Base-by-base conservation (phyloP, 805 yeast species). In the Saturnispora sanitii region DNA sequence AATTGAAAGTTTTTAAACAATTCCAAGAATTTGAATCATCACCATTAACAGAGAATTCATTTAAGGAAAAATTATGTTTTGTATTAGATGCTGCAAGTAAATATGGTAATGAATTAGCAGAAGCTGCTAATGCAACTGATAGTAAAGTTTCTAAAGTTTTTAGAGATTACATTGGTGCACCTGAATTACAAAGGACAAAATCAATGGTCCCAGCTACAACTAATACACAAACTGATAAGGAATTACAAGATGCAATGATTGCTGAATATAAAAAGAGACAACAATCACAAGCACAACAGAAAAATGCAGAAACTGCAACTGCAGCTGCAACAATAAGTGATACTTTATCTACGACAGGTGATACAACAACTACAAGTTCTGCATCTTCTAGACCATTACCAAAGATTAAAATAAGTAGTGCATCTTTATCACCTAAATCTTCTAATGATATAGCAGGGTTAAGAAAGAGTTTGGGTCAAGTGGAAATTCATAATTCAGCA, bases 161-260 rank as follows among this genome's bases (percentile, higher is more conserved):
- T 22, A 55, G 72, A 25, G 55, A 66, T 0, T 48, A 68, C 19
- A 67, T 73, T 0, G 72, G 70, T 7, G 61, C 64, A 2, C 66
- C 67, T 1, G 63, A 58, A 18, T 19, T 43, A 9, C 49, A 51
- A 23, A 44, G 47, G 18, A 44, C 52, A 4, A 57, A 52, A 39
- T 58, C 63, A 29, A 59, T 60, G 64, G 48, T 60, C 7, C 41
- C 54, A 29, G 33, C 6, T 16, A 25, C 13, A 8, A 22, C 37
- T 7, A 16, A 32, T 4, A 25, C 20, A 6, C 41, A 38, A n/a
- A n/a, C 37, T 6, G 22, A 25, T 3, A 42, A 37, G 4, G 35
- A 46, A 6, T 21, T 35, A 11, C 42, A 39, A 17, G 45, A 38
- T 6, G 46, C 36, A 19, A 42, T 46, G 26, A 31, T 39, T 31